Evolutionary conservation across 495 filamentous ascomycete genomes (phyloP).

Genomic region (Hyphodiscus hymeniophilus): DNA sequence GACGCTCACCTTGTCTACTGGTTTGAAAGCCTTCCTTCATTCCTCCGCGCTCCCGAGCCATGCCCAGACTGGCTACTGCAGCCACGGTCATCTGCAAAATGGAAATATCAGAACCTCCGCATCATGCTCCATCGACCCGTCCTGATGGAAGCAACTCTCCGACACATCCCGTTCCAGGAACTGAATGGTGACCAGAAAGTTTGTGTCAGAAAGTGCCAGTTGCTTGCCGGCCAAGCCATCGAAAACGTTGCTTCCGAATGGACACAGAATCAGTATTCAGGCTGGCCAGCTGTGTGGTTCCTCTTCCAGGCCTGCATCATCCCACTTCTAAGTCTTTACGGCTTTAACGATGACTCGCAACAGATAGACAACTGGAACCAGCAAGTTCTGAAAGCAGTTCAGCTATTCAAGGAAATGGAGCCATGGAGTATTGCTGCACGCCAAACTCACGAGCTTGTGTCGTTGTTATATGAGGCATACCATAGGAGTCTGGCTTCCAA

Average conservation of each 20-base stretch:
- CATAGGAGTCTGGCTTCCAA: not conserved
- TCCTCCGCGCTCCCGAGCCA: not conserved
- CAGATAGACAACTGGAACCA: not conserved
- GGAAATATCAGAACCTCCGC: not conserved
- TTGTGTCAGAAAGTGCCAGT: constrained; percentile 57
- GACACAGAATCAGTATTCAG: constrained; percentile 60
- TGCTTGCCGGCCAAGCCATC: constrained; percentile 45
- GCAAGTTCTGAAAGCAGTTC: not conserved
- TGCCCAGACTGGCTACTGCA: not conserved
- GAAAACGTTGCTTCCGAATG: constrained; percentile 43
- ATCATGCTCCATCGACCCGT: not conserved
- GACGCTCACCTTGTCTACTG: not conserved
- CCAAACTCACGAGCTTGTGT: not conserved
- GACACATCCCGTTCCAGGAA: not conserved
- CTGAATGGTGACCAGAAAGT: constrained; percentile 48
- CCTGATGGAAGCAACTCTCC: not conserved
- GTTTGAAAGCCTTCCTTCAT: not conserved
- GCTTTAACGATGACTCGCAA: constrained; percentile 9
- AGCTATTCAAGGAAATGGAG: constrained; percentile 4
- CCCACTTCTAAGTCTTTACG: constrained; percentile 58
- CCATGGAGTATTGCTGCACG: constrained; percentile 1
- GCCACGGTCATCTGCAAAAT: not conserved
- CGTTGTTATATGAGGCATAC: not conserved
- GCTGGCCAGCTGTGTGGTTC: constrained; percentile 75
- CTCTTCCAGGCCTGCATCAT: constrained; percentile 70